Evolutionary conservation across 2,329 filamentous ascomycete genomes (phyloP).

Genomic region (Pseudogymnoascus sp.): DNA sequence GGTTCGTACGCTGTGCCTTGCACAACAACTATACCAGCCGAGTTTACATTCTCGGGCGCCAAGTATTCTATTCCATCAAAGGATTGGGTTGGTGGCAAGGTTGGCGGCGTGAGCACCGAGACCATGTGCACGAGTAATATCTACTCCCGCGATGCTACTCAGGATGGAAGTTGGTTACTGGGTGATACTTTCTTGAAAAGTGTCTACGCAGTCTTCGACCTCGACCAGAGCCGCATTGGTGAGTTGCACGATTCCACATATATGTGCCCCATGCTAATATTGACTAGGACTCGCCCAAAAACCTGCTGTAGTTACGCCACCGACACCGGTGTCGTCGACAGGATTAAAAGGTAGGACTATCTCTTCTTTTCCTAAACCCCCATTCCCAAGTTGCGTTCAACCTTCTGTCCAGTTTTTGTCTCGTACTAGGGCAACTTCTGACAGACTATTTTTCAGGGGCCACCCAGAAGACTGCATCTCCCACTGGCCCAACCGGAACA

Average conservation of each 20-base stretch:
- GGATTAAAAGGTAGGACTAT: slow-evolving; percentile 4
- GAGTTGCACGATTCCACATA: slow-evolving; percentile 22
- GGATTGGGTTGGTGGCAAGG: slow-evolving; percentile 58
- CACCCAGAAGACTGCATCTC: background rate
- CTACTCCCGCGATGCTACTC: slow-evolving; percentile 62
- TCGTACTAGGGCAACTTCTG: slow-evolving; percentile 1
- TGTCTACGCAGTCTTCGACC: slow-evolving; percentile 80
- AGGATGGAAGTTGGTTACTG: slow-evolving; percentile 61
- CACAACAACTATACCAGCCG: slow-evolving; percentile 51
- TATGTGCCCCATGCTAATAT: slow-evolving; percentile 11
- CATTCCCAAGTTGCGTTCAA: background rate
- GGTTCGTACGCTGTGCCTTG: slow-evolving; percentile 69
- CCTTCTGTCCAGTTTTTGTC: background rate
- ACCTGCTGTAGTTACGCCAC: slow-evolving; percentile 12
- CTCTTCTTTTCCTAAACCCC: background rate
- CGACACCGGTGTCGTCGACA: slow-evolving; percentile 11
- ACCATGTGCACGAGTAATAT: slow-evolving; percentile 63
- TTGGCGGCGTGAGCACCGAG: slow-evolving; percentile 19
- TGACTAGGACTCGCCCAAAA: slow-evolving; percentile 19
- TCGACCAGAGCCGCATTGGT: slow-evolving; percentile 60
- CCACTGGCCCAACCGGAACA: background rate
- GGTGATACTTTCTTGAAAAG: slow-evolving; percentile 86
- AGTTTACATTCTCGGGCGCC: slow-evolving; percentile 60
- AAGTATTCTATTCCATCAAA: slow-evolving; percentile 59
- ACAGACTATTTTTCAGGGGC: background rate